Percentiles rank a stretch among this genome's conserved stretches.
These are phyloP conservation scores for Hymenoscyphus fraxineus DNA, from an alignment of 2,329 filamentous ascomycete genomes.

Conservation along the genomic window DNA sequence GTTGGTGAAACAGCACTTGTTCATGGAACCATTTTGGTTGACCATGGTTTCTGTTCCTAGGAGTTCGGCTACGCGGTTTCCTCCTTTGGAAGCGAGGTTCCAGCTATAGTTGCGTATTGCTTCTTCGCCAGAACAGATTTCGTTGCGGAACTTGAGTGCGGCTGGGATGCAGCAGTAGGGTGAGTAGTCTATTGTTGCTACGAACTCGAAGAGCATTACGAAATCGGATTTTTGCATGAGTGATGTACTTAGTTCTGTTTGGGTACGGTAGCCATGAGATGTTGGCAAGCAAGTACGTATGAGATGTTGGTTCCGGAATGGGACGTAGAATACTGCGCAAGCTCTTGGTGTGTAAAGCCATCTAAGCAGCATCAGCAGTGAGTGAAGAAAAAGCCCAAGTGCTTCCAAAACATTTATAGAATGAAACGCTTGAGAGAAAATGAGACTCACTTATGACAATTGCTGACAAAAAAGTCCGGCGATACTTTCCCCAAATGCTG, in stretches of 20 bases:
- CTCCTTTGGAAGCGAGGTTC: constrained; percentile 60
- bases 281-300: constrained; percentile 74
- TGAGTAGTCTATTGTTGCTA: constrained; percentile 70
- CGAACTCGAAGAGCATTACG: constrained; percentile 69
- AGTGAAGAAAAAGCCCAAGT: not conserved
- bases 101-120: constrained; percentile 62
- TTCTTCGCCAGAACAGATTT: constrained; percentile 68
- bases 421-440: not conserved
- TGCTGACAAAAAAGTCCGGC: constrained; percentile 83
- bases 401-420: not conserved
- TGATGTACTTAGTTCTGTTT: constrained; percentile 22
- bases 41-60: constrained; percentile 71
- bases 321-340: constrained; percentile 80
- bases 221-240: constrained; percentile 47
- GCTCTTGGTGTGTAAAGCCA: constrained; percentile 81
- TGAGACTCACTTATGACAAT: constrained; percentile 78
- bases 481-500: constrained; percentile 63
- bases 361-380: constrained; percentile 13
- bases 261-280: constrained; percentile 65
- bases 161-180: constrained; percentile 71
- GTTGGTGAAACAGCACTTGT: constrained; percentile 67
- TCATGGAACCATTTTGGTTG: constrained; percentile 56
- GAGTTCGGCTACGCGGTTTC: constrained; percentile 52
- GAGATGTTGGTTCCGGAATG: constrained; percentile 70
- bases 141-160: constrained; percentile 66